Conservation (phyloP, 257 asterid species). For the Ilex aquifolium region DNA sequence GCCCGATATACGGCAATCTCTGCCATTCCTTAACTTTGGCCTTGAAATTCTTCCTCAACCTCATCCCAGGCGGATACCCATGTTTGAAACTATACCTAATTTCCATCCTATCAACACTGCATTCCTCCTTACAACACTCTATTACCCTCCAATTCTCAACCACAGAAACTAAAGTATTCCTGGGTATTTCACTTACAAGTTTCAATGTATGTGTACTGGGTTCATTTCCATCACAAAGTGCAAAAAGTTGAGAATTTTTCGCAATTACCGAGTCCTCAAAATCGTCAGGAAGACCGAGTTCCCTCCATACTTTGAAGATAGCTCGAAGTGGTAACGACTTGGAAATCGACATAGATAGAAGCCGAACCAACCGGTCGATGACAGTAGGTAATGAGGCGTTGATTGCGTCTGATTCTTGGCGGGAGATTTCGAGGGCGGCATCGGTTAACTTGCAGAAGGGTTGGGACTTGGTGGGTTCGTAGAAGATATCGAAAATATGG, state of each 20-base stretch:
- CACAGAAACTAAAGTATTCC: slow-evolving; percentile 44
- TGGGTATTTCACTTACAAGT: slow-evolving; percentile 36
- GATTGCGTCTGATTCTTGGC: slow-evolving; percentile 46
- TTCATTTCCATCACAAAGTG: slow-evolving; percentile 57
- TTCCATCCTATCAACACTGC: slow-evolving; percentile 44
- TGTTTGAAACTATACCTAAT: slow-evolving; percentile 57
- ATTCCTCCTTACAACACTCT: slow-evolving; percentile 68
- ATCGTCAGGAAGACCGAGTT: slow-evolving; percentile 82
- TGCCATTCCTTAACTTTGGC: slow-evolving; percentile 81
- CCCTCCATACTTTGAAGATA: slow-evolving; percentile 76
- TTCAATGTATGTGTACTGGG: slow-evolving; percentile 60
- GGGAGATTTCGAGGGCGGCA: slow-evolving; percentile 36
- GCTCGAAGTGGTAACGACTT: slow-evolving; percentile 71
- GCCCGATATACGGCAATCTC: slow-evolving; percentile 54
- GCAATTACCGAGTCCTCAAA: slow-evolving; percentile 71
- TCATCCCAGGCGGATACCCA: slow-evolving; percentile 84
- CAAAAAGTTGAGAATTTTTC: slow-evolving; percentile 46
- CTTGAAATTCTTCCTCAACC: slow-evolving; percentile 53
- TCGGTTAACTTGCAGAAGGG: slow-evolving; percentile 63
- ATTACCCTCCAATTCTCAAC: slow-evolving; percentile 72
- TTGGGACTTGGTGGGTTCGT: slow-evolving; percentile 44
- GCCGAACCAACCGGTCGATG: slow-evolving; percentile 48
- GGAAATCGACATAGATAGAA: slow-evolving; percentile 65
- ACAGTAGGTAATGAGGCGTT: slow-evolving; percentile 39
- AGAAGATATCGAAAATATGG: slow-evolving; percentile 69